phyloP scores from a whole-genome alignment of 371 early-diverging fungal species.

The Mortierella sp. region DNA sequence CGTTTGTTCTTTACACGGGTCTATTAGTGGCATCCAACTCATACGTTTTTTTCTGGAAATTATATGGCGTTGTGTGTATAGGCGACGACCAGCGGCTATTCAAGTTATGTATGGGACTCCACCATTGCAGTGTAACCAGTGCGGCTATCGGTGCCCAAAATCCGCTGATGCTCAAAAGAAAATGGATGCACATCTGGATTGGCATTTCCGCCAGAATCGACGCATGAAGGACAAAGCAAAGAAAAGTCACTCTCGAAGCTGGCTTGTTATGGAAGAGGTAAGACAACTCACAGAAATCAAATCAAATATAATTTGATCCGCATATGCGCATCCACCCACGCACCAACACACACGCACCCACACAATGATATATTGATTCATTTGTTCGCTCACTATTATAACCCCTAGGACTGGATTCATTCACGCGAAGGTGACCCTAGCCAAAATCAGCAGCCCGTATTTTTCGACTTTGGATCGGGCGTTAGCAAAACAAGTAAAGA shows the following conservation, averaged over 20 bases:
- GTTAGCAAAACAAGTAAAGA: slow-evolving; percentile 47
- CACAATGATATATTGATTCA: neutral
- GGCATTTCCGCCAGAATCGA: slow-evolving; percentile 94
- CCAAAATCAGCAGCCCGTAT: slow-evolving; percentile 52
- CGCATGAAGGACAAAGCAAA: slow-evolving; percentile 82
- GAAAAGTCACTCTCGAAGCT: slow-evolving; percentile 84
- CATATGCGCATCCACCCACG: slow-evolving; percentile 1
- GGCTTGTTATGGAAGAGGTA: slow-evolving; percentile 84
- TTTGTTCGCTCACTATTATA: slow-evolving; percentile 7
- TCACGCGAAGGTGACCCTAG: slow-evolving; percentile 54
- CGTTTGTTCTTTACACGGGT: neutral
- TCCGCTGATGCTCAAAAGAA: slow-evolving; percentile 76
- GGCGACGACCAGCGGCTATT: slow-evolving; percentile 69
- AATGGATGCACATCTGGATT: slow-evolving; percentile 90
- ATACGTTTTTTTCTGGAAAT: neutral
- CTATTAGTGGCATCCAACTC: neutral
- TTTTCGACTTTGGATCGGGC: slow-evolving; percentile 56
- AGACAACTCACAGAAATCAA: neutral
- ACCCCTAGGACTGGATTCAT: slow-evolving; percentile 63
- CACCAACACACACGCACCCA: too few relatives aligned
- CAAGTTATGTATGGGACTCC: slow-evolving; percentile 81
- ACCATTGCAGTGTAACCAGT: slow-evolving; percentile 90
- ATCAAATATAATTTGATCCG: slow-evolving; percentile 15
- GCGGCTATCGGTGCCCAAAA: slow-evolving; percentile 86
- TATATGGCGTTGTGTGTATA: slow-evolving; percentile 18